Evolutionary conservation across 495 filamentous ascomycete species (phyloP).

Genomic region (Aspergillus heteromorphus): DNA sequence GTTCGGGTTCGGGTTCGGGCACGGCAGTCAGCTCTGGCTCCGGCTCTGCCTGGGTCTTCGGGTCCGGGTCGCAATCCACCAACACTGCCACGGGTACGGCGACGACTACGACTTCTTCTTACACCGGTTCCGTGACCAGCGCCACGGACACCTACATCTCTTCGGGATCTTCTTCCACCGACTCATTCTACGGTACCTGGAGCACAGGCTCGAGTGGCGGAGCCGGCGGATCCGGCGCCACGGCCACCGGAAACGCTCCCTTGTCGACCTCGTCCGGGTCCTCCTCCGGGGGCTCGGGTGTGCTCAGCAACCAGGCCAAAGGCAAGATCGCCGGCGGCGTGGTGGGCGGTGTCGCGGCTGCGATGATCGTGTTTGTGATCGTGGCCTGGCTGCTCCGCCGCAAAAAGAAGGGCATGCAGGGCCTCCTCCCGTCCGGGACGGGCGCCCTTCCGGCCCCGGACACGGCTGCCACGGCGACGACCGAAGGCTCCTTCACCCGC

Average conservation of each 20-base stretch:
- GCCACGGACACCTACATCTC: conserved; percentile 1
- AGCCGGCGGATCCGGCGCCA: conserved; percentile 1
- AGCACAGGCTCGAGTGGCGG: not conserved
- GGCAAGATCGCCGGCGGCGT: conserved; percentile 56
- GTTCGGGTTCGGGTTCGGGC: not conserved
- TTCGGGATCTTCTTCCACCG: not conserved
- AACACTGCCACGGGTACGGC: not conserved
- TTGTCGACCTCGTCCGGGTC: conserved; percentile 6
- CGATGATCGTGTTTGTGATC: conserved; percentile 50
- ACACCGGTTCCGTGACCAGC: conserved; percentile 1
- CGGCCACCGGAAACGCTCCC: conserved; percentile 1
- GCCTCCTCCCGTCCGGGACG: conserved; percentile 11
- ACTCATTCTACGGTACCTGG: not conserved
- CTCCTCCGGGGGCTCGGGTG: not conserved
- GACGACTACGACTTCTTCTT: conserved; percentile 7
- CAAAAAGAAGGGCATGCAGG: conserved; percentile 27
- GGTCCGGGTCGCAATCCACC: not conserved
- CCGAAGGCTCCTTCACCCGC: conserved; percentile 5
- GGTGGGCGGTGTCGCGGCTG: conserved; percentile 58
- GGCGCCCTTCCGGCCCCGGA: conserved; percentile 21
- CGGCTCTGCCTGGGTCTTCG: not conserved
- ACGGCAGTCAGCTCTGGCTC: not conserved
- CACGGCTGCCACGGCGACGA: conserved; percentile 6
- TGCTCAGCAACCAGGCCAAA: conserved; percentile 17
- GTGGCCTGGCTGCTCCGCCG: conserved; percentile 48